Evolutionary conservation across 2,329 filamentous ascomycete genomes (phyloP).

Genomic region (Pseudogymnoascus sp.): DNA sequence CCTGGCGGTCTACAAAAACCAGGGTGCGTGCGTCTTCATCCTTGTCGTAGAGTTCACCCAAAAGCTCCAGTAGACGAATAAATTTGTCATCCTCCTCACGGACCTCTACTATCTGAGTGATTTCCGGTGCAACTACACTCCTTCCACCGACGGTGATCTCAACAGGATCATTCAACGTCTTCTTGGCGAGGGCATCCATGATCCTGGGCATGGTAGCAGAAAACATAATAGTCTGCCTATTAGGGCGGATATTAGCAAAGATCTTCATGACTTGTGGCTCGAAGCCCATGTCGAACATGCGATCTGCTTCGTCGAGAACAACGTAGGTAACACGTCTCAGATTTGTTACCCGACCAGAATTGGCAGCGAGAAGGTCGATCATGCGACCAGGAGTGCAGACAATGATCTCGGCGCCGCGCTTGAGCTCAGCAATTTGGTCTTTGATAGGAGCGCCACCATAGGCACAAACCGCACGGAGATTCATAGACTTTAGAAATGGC

Average conservation of each 20-base stretch:
- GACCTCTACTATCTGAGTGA: slow-evolving; percentile 88
- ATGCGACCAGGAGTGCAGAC: slow-evolving; percentile 92
- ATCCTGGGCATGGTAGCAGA: slow-evolving; percentile 93
- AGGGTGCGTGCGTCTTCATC: slow-evolving; percentile 87
- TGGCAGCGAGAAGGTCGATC: slow-evolving; percentile 90
- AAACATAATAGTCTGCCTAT: slow-evolving; percentile 90
- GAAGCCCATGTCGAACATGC: slow-evolving; percentile 99
- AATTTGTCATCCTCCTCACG: slow-evolving; percentile 79
- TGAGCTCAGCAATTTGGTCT: slow-evolving; percentile 93
- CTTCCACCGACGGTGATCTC: slow-evolving; percentile 89
- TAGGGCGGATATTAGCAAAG: slow-evolving; percentile 80
- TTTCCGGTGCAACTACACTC: slow-evolving; percentile 82
- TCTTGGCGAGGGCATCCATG: slow-evolving; percentile 84
- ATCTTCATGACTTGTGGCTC: slow-evolving; percentile 98
- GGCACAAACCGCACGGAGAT: slow-evolving; percentile 79
- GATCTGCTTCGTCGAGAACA: slow-evolving; percentile 92
- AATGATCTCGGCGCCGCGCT: slow-evolving; percentile 89
- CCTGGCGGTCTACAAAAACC: slow-evolving; percentile 88
- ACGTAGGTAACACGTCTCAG: slow-evolving; percentile 84
- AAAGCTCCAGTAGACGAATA: slow-evolving; percentile 70
- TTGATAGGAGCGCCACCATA: slow-evolving; percentile 95
- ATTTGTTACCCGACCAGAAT: slow-evolving; percentile 90
- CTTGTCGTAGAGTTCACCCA: slow-evolving; percentile 77
- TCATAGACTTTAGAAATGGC: slow-evolving; percentile 82
- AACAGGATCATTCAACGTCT: slow-evolving; percentile 75